A percentile compares a stretch with the other conserved stretches of the same genome.
Conservation (phyloP, 1,284 basidiomycete genomes). For the Pascua guehoae region DNA sequence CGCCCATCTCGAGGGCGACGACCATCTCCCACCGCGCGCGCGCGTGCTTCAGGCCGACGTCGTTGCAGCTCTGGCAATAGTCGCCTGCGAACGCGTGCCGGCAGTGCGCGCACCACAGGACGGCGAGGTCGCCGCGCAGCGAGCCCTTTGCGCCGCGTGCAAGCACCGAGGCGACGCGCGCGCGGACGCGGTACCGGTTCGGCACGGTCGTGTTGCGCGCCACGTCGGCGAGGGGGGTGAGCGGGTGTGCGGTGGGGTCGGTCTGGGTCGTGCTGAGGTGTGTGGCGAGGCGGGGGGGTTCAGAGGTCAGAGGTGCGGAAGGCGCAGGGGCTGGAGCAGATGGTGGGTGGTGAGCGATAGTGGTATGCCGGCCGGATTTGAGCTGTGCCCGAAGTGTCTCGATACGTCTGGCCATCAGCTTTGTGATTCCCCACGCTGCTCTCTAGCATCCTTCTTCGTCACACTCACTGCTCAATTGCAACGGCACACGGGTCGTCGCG, state of each 20-base stretch:
- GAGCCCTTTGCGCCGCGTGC: constrained; percentile 1
- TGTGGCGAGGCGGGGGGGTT: not conserved
- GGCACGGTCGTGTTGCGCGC: constrained; percentile 23
- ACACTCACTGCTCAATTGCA: constrained; percentile 30
- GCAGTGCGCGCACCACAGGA: constrained; percentile 12
- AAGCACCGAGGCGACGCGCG: constrained; percentile 20
- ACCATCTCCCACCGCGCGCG: constrained; percentile 10
- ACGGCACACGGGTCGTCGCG: constrained; percentile 17
- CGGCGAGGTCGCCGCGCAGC: constrained; percentile 3
- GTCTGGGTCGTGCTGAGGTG: constrained; percentile 5
- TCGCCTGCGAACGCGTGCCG: not conserved
- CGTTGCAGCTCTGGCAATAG: constrained; percentile 15
- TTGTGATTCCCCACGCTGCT: no score
- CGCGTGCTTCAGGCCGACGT: constrained; percentile 1
- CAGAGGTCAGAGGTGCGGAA: not conserved
- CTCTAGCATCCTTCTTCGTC: no score
- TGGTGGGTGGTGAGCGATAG: not conserved
- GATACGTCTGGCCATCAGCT: no score
- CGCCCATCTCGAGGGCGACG: constrained; percentile 6
- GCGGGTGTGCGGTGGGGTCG: constrained; percentile 20
- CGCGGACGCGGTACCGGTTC: constrained; percentile 32
- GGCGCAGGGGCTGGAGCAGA: not conserved
- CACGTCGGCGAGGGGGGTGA: constrained; percentile 22
- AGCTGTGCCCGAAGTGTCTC: no score
- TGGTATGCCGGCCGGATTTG: not conserved